A percentile compares a stretch with the other conserved stretches of the same genome.
Conservation (phyloP, 2,329 filamentous ascomycete genomes). For the Botrytis galanthina region DNA sequence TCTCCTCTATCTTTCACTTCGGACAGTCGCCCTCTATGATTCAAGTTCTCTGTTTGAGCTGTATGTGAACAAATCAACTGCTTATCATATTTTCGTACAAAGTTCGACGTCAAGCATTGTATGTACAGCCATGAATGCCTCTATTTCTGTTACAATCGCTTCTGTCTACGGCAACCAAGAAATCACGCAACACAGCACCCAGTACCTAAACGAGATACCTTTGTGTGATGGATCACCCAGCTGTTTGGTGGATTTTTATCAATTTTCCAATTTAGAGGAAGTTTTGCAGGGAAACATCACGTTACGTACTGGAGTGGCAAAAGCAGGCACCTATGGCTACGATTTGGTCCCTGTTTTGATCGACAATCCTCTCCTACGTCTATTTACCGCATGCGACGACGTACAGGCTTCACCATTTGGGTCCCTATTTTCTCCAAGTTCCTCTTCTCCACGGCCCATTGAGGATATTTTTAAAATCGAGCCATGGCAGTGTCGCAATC, state of each 20-base stretch:
- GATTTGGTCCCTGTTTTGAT: no score
- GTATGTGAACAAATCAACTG: neutral
- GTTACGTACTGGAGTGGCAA: fast-evolving
- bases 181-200: neutral
- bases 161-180: neutral
- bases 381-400: neutral
- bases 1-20: neutral
- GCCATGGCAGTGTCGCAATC: neutral
- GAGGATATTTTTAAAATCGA: neutral
- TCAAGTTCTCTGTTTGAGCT: no score
- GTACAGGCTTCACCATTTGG: neutral
- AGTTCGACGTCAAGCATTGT: neutral
- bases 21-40: no score
- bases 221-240: neutral
- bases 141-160: neutral
- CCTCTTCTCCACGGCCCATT: no score
- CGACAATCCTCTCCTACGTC: neutral
- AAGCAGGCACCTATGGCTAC: no score
- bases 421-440: no score
- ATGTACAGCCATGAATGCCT: neutral
- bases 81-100: neutral
- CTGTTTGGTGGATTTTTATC: neutral
- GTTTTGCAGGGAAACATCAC: neutral
- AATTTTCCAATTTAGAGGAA: neutral
- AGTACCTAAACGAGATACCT: neutral